Conservation (phyloP, 202 grass and related monocot species). For the Tripidium arundinaceum region DNA sequence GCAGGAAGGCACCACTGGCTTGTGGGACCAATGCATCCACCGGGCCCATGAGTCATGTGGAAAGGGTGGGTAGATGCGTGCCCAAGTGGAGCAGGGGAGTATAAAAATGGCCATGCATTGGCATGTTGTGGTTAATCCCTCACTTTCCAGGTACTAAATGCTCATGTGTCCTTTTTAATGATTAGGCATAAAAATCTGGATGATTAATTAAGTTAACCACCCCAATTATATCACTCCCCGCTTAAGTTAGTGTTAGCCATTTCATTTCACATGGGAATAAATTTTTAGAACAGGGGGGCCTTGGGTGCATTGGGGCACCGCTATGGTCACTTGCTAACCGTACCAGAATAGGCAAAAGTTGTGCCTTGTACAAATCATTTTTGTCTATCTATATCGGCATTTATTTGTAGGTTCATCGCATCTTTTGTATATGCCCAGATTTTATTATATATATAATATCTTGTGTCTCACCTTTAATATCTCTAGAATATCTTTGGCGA, state of each 20-base stretch:
- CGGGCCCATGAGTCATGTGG: constrained; percentile 24
- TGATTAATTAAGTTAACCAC: constrained; percentile 52
- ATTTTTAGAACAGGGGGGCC: neutral
- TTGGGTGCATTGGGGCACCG: neutral
- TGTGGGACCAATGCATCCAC: accelerated
- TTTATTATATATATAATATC: neutral
- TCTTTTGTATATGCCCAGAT: neutral
- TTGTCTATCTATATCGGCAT: neutral
- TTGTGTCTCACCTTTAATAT: neutral
- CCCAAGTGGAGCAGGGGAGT: neutral
- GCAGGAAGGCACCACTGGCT: neutral
- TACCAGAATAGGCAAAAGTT: neutral
- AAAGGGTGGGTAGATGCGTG: neutral
- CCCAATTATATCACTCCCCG: constrained; percentile 23
- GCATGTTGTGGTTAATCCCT: constrained; percentile 72
- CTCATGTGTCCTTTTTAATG: constrained; percentile 45
- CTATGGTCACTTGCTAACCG: neutral
- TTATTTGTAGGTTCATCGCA: neutral
- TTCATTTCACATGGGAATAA: constrained; percentile 25
- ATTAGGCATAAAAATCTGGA: constrained; percentile 38
- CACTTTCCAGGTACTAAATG: constrained; percentile 88
- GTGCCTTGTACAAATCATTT: neutral
- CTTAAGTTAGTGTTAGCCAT: constrained; percentile 32
- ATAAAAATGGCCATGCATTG: constrained; percentile 66
- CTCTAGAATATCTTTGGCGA: neutral